phyloP scores from a whole-genome alignment of 148 eudicot species.

The Rhododendron kiyosumense region DNA sequence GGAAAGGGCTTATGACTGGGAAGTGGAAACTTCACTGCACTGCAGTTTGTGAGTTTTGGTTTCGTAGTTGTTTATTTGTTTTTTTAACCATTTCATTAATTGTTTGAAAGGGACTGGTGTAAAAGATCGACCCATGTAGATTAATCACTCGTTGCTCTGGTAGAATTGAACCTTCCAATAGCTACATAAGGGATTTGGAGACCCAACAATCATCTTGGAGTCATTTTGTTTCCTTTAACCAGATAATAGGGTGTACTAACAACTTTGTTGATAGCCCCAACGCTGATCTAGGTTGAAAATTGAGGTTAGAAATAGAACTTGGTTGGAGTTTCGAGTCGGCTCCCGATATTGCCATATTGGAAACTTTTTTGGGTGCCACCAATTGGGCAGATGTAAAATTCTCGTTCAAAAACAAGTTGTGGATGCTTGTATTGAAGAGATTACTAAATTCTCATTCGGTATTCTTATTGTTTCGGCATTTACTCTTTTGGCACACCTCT shows the following conservation, averaged over 20 bases:
- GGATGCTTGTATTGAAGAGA: background rate
- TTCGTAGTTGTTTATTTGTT: background rate
- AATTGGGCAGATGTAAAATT: background rate
- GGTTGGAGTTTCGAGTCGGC: background rate
- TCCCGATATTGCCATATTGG: background rate
- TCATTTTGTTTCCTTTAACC: background rate
- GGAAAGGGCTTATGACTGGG: background rate
- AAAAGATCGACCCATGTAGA: background rate
- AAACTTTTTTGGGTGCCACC: background rate
- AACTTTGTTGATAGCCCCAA: too few species aligned
- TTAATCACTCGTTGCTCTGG: background rate
- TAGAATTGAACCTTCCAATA: background rate
- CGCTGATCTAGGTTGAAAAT: background rate
- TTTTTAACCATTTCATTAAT: background rate
- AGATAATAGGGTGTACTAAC: background rate
- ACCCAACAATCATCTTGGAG: background rate
- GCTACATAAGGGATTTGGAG: background rate
- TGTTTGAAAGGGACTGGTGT: background rate
- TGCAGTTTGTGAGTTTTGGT: background rate
- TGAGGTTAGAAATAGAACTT: background rate
- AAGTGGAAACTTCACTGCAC: background rate
- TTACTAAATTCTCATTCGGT: background rate
- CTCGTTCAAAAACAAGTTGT: background rate
- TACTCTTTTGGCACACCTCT: background rate
- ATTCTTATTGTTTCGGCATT: background rate